phyloP scores from a whole-genome alignment of 106 monocot species.

The Apostasia ramifera region DNA sequence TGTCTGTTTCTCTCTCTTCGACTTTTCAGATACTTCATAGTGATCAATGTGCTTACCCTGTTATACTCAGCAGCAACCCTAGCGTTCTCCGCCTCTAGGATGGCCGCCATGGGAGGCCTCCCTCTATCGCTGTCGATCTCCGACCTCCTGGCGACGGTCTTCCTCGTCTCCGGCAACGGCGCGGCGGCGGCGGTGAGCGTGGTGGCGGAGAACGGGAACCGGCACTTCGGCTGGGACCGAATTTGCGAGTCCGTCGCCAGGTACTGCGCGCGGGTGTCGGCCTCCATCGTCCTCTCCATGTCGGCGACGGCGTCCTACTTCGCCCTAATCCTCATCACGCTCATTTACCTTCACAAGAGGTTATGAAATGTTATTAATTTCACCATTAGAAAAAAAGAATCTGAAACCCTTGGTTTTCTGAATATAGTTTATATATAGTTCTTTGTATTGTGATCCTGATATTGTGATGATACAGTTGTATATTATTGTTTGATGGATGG shows the following conservation, averaged over 20 bases:
- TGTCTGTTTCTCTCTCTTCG: background rate
- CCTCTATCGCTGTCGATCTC: conserved; percentile 9
- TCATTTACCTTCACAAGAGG: background rate
- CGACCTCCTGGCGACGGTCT: conserved; percentile 11
- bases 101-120: background rate
- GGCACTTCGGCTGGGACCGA: conserved; percentile 12
- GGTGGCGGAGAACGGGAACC: conserved; percentile 16
- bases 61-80: conserved; percentile 16
- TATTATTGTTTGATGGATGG: no score
- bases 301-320: conserved; percentile 12
- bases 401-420: no score
- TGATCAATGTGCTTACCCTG: conserved; percentile 10
- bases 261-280: conserved; percentile 17
- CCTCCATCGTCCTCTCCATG: conserved; percentile 17
- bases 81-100: background rate
- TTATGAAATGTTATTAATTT: background rate
- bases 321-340: conserved; percentile 5
- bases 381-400: no score
- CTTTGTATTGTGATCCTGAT: no score
- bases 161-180: conserved; percentile 18
- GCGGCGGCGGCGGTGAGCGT: conserved; percentile 17
- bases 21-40: conserved; percentile 26
- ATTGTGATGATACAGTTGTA: no score
- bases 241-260: conserved; percentile 4
- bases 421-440: no score